Conservation (phyloP, 2,329 filamentous ascomycete species). For the Colletotrichum sojae region DNA sequence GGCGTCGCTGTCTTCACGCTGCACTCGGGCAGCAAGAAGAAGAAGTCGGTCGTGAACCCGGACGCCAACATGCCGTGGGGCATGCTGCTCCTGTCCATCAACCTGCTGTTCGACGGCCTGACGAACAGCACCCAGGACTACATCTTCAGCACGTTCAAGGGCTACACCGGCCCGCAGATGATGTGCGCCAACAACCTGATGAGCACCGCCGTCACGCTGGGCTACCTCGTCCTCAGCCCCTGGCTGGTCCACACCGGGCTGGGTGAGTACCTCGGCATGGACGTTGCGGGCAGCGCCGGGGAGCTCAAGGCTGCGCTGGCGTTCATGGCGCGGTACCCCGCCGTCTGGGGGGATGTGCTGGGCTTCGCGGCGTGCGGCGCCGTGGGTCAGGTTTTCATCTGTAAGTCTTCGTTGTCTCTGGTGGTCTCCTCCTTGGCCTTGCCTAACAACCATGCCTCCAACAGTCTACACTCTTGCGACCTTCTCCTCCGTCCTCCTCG, state of each 20-base stretch:
- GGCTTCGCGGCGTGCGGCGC: constrained; percentile 93
- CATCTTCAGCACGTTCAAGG: constrained; percentile 85
- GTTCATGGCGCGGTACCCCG: constrained; percentile 85
- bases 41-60: constrained; percentile 57
- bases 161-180: constrained; percentile 96
- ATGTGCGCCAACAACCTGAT: constrained; percentile 98
- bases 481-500: constrained; percentile 91
- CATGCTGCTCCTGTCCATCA: constrained; percentile 85
- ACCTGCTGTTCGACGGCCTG: constrained; percentile 94
- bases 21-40: constrained; percentile 76
- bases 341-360: constrained; percentile 88
- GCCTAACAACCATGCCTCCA: neutral
- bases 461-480: constrained; percentile 90
- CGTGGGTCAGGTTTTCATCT: constrained; percentile 96
- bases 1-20: constrained; percentile 97
- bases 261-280: constrained; percentile 77
- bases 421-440: neutral
- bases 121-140: constrained; percentile 98
- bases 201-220: constrained; percentile 80
- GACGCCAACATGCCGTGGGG: constrained; percentile 81
- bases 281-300: constrained; percentile 74
- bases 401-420: constrained; percentile 58
- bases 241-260: constrained; percentile 79
- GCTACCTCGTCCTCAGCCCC: constrained; percentile 84
- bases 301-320: constrained; percentile 85